Evolutionary conservation across 83 land plant genomes (phyloP).

Genomic region (Picea engelmannii): DNA sequence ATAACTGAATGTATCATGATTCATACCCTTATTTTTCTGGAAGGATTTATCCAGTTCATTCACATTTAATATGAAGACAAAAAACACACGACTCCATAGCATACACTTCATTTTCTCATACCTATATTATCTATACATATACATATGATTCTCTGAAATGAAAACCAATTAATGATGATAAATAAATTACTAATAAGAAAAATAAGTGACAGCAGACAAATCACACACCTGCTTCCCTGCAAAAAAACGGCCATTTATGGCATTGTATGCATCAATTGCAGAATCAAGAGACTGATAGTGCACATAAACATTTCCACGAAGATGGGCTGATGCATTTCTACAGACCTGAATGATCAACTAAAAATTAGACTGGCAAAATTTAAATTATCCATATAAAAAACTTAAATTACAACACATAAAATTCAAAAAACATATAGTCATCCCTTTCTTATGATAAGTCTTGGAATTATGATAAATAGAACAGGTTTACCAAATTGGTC

Average conservation of each 20-base stretch:
- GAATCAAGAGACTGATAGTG: constrained; percentile 81
- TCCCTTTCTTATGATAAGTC: not conserved
- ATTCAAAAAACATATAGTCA: no score
- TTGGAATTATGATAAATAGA: not conserved
- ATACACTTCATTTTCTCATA: no score
- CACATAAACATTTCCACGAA: constrained; percentile 97
- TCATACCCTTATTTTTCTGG: no score
- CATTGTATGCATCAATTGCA: constrained; percentile 81
- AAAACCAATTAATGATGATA: no score
- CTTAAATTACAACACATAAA: not conserved
- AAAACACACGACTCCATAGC: no score
- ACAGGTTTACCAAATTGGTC: not conserved
- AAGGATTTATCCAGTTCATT: no score
- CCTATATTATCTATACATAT: no score
- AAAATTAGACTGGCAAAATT: not conserved
- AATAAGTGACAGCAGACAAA: not conserved
- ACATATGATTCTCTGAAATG: no score
- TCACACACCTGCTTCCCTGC: constrained; percentile 87
- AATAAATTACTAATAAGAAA: not conserved
- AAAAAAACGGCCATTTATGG: constrained; percentile 89
- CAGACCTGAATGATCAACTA: constrained; percentile 67
- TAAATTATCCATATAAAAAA: not conserved
- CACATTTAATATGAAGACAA: no score
- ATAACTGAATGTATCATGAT: no score
- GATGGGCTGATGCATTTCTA: constrained; percentile 84